Evolutionary conservation across 73 alveolate species (phyloP).

Genomic region (Effrenium voratum): DNA sequence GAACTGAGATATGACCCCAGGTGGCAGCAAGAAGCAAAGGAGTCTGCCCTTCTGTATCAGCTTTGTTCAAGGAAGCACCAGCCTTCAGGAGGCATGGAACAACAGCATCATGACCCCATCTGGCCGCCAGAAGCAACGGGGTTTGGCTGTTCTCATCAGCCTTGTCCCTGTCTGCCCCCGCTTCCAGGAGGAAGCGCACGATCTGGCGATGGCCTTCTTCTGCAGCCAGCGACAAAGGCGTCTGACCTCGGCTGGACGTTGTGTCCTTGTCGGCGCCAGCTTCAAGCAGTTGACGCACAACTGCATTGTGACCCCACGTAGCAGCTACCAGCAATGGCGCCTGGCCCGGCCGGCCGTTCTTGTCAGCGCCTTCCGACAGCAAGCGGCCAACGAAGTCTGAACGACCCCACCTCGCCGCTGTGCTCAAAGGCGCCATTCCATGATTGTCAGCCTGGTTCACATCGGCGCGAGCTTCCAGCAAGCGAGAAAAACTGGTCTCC

Average conservation of each 20-base stretch:
- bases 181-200: neutral
- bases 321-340: too few relatives aligned
- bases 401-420: neutral
- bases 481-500: too few relatives aligned
- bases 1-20: neutral
- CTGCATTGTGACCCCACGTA: too few relatives aligned
- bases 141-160: neutral
- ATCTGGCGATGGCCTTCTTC: neutral
- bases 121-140: neutral
- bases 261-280: neutral
- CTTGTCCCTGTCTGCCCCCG: neutral
- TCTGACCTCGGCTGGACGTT: neutral
- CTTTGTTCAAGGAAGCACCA: neutral
- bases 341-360: too few relatives aligned
- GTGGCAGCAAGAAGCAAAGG: neutral
- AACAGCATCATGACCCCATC: neutral
- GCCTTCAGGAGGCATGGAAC: neutral
- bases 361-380: too few relatives aligned
- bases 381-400: too few relatives aligned
- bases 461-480: slow-evolving; percentile 95
- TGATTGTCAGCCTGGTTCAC: slow-evolving; percentile 87
- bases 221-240: neutral
- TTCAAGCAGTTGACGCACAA: neutral
- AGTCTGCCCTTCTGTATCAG: neutral
- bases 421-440: neutral